Percentiles rank a stretch among this genome's conserved stretches.
Conservation (phyloP, 2,329 filamentous ascomycete genomes). For the Paramyrothecium roridum region DNA sequence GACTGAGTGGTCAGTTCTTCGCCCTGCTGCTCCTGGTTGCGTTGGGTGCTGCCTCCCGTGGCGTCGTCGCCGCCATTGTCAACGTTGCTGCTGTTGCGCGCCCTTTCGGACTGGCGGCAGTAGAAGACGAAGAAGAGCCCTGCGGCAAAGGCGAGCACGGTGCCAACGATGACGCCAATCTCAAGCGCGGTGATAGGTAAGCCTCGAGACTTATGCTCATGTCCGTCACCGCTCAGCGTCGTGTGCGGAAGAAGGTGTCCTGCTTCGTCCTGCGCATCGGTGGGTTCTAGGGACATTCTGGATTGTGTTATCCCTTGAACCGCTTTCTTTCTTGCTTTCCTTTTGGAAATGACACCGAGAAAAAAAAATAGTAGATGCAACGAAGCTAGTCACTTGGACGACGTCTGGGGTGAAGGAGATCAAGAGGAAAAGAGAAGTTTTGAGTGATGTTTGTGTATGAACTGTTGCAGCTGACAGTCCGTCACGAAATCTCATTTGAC, state of each 20-base stretch:
- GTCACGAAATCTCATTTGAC: not conserved
- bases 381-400: not conserved
- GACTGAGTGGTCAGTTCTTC: not conserved
- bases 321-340: not conserved
- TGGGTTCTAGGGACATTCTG: not conserved
- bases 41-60: not conserved
- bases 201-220: not conserved
- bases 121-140: conserved; percentile 17
- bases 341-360: not conserved
- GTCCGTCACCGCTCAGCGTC: not conserved
- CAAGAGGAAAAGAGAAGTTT: not conserved
- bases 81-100: conserved; percentile 1
- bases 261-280: not conserved
- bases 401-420: not conserved
- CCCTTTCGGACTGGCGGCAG: conserved; percentile 12
- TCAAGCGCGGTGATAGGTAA: conserved; percentile 18
- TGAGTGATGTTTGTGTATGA: not conserved
- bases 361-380: not conserved
- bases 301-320: not conserved
- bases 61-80: not conserved
- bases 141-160: conserved; percentile 15
- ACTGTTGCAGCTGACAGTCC: not conserved
- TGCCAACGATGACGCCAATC: conserved; percentile 21
- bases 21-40: not conserved
- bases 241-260: not conserved